These are phyloP conservation scores for Codiaeum variegatum DNA, from an alignment of 441 rosid species.

Conservation along the genomic window DNA sequence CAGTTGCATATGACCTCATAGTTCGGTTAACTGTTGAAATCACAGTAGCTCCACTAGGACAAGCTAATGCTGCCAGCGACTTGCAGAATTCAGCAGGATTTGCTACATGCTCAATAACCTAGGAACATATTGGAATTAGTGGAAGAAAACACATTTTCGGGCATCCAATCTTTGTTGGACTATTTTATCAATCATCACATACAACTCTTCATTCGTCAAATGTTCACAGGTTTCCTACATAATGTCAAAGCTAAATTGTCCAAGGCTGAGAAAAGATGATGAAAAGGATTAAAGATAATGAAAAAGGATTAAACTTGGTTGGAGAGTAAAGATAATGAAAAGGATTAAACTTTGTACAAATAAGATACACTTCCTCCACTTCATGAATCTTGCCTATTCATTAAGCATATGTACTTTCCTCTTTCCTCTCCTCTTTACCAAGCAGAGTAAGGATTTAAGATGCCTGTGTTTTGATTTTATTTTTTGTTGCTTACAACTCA, in stretches of 20 bases:
- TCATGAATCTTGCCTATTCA: no score
- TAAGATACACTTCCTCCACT: no score
- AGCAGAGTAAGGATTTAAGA: not conserved
- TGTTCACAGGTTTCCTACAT: not conserved
- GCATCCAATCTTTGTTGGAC: not conserved
- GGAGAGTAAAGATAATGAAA: no score
- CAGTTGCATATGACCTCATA: slow-evolving; percentile 75
- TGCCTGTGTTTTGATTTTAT: not conserved
- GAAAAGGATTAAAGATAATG: no score
- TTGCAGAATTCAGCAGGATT: slow-evolving; percentile 88
- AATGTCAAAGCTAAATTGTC: not conserved
- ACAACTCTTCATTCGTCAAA: not conserved
- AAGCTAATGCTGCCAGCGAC: slow-evolving; percentile 65
- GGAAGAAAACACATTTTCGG: not conserved
- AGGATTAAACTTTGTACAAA: no score
- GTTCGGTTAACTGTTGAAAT: slow-evolving; percentile 84
- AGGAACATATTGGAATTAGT: not conserved
- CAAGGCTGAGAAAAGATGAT: no score
- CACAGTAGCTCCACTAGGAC: slow-evolving; percentile 65
- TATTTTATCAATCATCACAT: not conserved
- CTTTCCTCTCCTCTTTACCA: no score
- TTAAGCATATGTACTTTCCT: no score
- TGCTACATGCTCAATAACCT: slow-evolving; percentile 97
- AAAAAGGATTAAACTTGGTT: no score
- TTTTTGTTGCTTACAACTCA: not conserved